Evolutionary conservation across 192 early-diverging fungal genomes (phyloP), one percentile per base, ranked within the genome.

Genomic region (Geosiphon pyriformis): DNA sequence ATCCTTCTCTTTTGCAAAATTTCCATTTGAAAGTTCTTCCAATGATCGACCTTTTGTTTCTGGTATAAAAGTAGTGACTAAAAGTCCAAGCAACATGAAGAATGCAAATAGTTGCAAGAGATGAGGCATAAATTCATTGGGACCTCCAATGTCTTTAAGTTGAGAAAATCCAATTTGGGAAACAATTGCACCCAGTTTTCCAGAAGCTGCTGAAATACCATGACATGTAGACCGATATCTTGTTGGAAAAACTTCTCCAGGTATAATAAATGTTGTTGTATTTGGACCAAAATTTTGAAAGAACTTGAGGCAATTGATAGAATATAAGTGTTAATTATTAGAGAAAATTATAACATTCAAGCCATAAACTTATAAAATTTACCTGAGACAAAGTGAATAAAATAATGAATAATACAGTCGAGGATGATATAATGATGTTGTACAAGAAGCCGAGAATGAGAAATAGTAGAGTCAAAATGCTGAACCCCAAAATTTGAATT

Each of bases 261-360:
- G 91, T 52, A 92, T 84, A 47, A 93, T 84, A 61, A 93, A 93
- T 0, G 91, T 93, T 4, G 94, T 98, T 23, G 83, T 69, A 77
- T 98, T 98, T 61, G 96, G 95, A 7, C 95, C 95, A 82, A 93
- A 96, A 84, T 97, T 93, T 83, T 90, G 90, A 82, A 95, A 91
- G 69, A 92, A 79, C 64, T 87, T 80, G 1, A 85, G 84, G 7
- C 80, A 58, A 0, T 85, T 80, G 59, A 85, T 89, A 30, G 89
- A 20, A 52, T 52, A n/a, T 20, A 20, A 4, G 20, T 52, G 10
- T 4, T n/a, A 4, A 52, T n/a, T 7, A 52, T 52, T 7, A 20
- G 15, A 42, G 4, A 4, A 22, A 52, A 52, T 52, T 3, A 52
- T n/a, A 10, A 20, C 7, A 20, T 20, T n/a, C 7, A 58, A 15